phyloP scores from a whole-genome alignment of 2,329 filamentous ascomycete genomes.

The Rhytidhysteron rufulum region DNA sequence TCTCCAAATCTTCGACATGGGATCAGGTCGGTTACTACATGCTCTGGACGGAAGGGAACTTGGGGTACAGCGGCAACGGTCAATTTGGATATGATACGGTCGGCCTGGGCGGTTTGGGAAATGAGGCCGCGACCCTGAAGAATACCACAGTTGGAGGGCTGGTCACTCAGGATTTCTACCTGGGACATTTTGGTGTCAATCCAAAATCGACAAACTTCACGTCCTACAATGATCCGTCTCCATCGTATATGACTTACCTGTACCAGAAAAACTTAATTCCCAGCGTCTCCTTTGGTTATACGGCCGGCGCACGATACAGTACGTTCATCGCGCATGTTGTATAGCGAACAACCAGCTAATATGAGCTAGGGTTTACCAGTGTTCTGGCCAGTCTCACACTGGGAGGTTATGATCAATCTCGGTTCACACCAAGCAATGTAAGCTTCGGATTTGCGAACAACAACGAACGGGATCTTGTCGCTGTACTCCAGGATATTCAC shows the following conservation, averaged over 20 bases:
- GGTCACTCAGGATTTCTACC: constrained; percentile 39
- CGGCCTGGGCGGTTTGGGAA: constrained; percentile 36
- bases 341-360: not conserved
- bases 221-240: constrained; percentile 52
- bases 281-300: constrained; percentile 72
- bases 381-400: constrained; percentile 55
- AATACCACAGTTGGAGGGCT: constrained; percentile 42
- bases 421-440: constrained; percentile 58
- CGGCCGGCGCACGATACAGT: constrained; percentile 71
- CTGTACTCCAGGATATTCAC: constrained; percentile 48
- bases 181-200: constrained; percentile 48
- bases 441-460: constrained; percentile 56
- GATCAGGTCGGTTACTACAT: constrained; percentile 56
- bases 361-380: constrained; percentile 22
- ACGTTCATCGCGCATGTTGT: constrained; percentile 24
- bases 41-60: constrained; percentile 53
- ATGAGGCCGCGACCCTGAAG: constrained; percentile 37
- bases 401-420: constrained; percentile 65
- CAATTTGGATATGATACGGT: constrained; percentile 58
- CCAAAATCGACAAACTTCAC: constrained; percentile 49
- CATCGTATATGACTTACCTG: constrained; percentile 51
- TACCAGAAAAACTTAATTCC: constrained; percentile 58
- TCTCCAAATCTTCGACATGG: constrained; percentile 55
- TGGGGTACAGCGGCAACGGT: constrained; percentile 59
- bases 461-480: constrained; percentile 57